A percentile compares a stretch with the other conserved stretches of the same genome.
Conservation (phyloP, 2,329 filamentous ascomycete genomes). For the Corinectria fuckeliana region DNA sequence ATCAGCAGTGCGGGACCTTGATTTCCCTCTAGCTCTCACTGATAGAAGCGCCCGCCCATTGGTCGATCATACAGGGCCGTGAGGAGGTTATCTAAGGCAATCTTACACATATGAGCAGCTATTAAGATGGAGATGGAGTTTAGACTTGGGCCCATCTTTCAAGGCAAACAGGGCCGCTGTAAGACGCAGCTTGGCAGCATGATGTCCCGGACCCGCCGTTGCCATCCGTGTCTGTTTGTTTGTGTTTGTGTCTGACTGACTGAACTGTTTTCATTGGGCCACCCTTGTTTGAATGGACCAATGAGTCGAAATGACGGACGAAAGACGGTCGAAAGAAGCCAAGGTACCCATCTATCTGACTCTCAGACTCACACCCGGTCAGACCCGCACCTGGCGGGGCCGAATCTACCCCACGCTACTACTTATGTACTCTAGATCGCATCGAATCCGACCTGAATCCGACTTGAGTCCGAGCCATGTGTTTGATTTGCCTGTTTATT, state of each 20-base stretch:
- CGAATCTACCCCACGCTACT: slow-evolving; percentile 3
- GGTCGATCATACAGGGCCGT: not conserved
- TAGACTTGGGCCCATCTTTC: too few species aligned
- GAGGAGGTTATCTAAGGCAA: not conserved
- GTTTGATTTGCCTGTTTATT: not conserved
- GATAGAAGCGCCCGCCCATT: not conserved
- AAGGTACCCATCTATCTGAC: not conserved
- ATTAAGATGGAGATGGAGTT: too few species aligned
- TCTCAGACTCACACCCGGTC: slow-evolving; percentile 7
- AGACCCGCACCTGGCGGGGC: not conserved
- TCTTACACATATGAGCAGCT: not conserved
- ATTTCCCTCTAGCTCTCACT: not conserved
- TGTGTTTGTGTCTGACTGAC: too few species aligned
- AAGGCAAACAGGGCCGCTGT: too few species aligned
- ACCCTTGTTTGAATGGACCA: not conserved
- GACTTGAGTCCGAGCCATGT: not conserved
- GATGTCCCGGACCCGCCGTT: not conserved
- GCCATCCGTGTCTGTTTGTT: not conserved
- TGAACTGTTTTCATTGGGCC: too few species aligned
- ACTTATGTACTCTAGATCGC: slow-evolving; percentile 7
- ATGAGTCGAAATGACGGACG: slow-evolving; percentile 9
- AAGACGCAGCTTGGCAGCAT: too few species aligned
- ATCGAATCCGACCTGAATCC: not conserved
- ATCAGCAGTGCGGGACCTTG: slow-evolving; percentile 20
- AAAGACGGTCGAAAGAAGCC: not conserved